Base-by-base conservation (phyloP, 2,329 filamentous ascomycete genomes). In the Aspergillus fructus region DNA sequence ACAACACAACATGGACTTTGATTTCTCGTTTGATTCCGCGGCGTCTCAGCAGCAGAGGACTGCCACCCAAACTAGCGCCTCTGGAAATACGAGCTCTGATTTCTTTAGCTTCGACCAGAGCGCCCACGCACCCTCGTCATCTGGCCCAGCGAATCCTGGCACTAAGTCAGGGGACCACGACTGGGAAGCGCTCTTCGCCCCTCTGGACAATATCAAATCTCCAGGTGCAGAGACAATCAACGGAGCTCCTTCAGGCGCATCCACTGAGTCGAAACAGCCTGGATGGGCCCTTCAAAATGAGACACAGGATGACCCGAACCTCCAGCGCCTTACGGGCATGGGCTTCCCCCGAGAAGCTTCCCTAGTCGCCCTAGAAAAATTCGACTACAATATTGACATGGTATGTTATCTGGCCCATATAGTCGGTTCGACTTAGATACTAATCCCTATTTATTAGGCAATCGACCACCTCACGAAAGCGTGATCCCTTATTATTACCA, bases 361-460 rank as follows among this genome's bases (percentile, higher is more conserved):
- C 15, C 78, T 97, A 37, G 81, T 81, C 49, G 93, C 94, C 23
- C 78, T 97, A 71, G 93, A 97, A 80, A 93, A 93, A 74, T 96
- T 90, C 72, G 92, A 97, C 77, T 97, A 97, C 76, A 94, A 97
- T 74, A 83, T 97, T 71, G 92, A 96, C 76, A 91, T 90, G 85
- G 93, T 96, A 78, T 78, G 86, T 79, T 51, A n/a, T 45, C 19
- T 7, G 12, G 17, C 17, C 33, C 15, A 37, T n/a, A 37, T n/a
- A 37, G 6, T 13, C 19, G 23, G 17, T 15, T 19, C 2, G 24
- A 30, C 24, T 19, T 15, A 4, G 17, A n/a, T 11, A 30, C 34
- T 37, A 37, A 37, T 37, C 3, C 34, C 52, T 40, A 49, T 40
- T 47, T 39, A 24, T 37, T 23, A 77, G 75, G 75, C 75, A 21